These are phyloP conservation scores for Isatis lusitanica DNA, from an alignment of 441 rosid genomes.

Conservation along the genomic window DNA sequence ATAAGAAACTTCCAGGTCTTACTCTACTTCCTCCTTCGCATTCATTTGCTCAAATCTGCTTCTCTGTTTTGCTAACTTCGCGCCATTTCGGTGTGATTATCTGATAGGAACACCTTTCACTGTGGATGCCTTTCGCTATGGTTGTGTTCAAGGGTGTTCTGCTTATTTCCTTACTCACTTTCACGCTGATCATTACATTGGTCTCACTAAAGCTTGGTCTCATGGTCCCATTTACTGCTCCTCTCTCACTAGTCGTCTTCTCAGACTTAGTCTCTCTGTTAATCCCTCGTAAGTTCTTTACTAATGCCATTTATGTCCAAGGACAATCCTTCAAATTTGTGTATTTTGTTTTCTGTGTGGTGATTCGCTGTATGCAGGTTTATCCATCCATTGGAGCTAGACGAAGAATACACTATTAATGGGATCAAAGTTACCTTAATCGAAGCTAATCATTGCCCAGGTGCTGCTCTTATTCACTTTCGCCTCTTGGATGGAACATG, in stretches of 20 bases:
- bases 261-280: conserved; percentile 60
- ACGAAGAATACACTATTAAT: conserved; percentile 49
- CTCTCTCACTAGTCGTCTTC: conserved; percentile 68
- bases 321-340: neutral
- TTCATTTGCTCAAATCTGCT: neutral
- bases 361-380: conserved; percentile 40
- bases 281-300: conserved; percentile 48
- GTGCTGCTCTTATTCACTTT: conserved; percentile 73
- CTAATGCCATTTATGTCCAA: neutral
- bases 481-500: conserved; percentile 56
- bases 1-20: conserved; percentile 74
- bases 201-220: conserved; percentile 71
- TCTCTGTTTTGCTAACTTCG: conserved; percentile 10
- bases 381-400: conserved; percentile 58
- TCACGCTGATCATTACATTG: conserved; percentile 79
- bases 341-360: conserved; percentile 3
- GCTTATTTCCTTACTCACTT: conserved; percentile 84
- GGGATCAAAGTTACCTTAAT: conserved; percentile 62
- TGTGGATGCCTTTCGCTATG: conserved; percentile 85
- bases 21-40: neutral
- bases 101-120: conserved; percentile 63
- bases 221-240: conserved; percentile 74
- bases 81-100: neutral
- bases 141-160: conserved; percentile 56
- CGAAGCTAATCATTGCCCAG: conserved; percentile 87